Percentiles rank a stretch among this genome's conserved stretches.
phyloP scores from a whole-genome alignment of 441 rosid species.

The Pelargonium cotyledonis region DNA sequence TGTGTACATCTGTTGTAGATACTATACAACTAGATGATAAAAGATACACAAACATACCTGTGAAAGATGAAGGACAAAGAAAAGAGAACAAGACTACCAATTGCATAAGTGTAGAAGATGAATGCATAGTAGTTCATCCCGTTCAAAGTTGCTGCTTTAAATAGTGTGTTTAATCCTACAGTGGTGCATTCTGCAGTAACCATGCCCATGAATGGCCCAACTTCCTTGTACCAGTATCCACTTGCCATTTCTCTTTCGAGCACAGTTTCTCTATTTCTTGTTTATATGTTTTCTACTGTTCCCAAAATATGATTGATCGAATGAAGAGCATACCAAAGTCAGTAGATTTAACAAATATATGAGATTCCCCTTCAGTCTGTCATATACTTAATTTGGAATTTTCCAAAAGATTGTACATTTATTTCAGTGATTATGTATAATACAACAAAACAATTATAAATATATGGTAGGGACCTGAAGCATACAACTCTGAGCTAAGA shows the following conservation, averaged over 20 bases:
- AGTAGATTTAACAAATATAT: not conserved
- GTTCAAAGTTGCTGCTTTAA: constrained; percentile 38
- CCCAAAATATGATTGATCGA: not conserved
- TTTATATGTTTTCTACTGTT: not conserved
- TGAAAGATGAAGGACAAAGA: constrained; percentile 25
- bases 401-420: too few species aligned
- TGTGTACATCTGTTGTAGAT: not conserved
- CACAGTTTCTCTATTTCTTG: too few species aligned
- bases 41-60: constrained; percentile 18
- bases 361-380: too few species aligned
- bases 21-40: not conserved
- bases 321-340: not conserved
- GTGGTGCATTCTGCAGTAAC: not conserved
- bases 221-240: not conserved
- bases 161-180: not conserved
- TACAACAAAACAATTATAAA: not conserved
- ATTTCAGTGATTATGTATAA: not conserved
- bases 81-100: constrained; percentile 32
- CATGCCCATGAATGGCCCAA: constrained; percentile 3
- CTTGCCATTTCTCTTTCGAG: not conserved
- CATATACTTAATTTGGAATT: too few species aligned
- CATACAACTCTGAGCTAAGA: not conserved
- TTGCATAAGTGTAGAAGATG: constrained; percentile 34
- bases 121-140: constrained; percentile 35
- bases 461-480: not conserved